phyloP scores from a whole-genome alignment of 371 early-diverging fungal species.

The Phascolomyces articulosus region DNA sequence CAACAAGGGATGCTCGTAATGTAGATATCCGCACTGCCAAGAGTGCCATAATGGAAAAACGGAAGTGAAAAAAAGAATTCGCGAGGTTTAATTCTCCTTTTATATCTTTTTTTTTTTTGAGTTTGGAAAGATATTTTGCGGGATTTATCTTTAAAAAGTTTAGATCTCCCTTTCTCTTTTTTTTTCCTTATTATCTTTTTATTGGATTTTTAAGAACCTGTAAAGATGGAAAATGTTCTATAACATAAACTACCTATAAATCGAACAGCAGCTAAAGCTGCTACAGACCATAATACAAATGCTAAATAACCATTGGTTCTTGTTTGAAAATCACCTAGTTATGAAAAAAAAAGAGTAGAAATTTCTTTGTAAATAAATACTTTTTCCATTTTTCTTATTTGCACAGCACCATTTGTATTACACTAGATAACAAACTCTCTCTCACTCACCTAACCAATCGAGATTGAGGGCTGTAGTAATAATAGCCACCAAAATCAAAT shows the following conservation, averaged over 20 bases:
- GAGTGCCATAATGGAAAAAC: slow-evolving; percentile 3
- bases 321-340: slow-evolving; percentile 25
- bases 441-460: slow-evolving; percentile 24
- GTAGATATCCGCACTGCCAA: slow-evolving; percentile 12
- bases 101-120: slow-evolving; percentile 2
- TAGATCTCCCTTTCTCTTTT: too few relatives aligned
- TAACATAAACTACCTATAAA: slow-evolving; percentile 76
- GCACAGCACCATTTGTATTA: neutral
- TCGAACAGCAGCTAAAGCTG: slow-evolving; percentile 71
- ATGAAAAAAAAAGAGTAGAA: too few relatives aligned
- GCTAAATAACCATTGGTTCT: slow-evolving; percentile 68
- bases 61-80: neutral
- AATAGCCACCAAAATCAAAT: slow-evolving; percentile 70
- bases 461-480: slow-evolving; percentile 42
- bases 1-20: slow-evolving; percentile 11
- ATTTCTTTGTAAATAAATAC: too few relatives aligned
- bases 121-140: too few relatives aligned
- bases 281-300: slow-evolving; percentile 87
- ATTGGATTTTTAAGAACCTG: slow-evolving; percentile 28
- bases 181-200: too few relatives aligned
- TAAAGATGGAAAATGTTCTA: slow-evolving; percentile 56
- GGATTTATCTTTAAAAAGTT: neutral
- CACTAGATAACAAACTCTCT: neutral
- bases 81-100: neutral
- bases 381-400: neutral